Base-by-base conservation (phyloP, 352 stramenopile species). In the Phytophthora idaei region DNA sequence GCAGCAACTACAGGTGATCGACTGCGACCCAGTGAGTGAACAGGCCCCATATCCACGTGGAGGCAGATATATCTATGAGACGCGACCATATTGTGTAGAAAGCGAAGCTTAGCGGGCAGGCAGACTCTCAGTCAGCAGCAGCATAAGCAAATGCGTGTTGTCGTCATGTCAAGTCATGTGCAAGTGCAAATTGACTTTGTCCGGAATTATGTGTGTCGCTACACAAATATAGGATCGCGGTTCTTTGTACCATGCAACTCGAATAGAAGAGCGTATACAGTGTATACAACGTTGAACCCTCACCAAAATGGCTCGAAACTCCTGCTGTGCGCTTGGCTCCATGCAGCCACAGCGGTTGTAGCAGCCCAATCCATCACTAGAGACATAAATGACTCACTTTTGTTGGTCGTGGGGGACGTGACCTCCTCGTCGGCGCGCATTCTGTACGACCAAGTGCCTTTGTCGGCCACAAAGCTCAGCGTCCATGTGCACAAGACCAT, bases 321-420 rank as follows among this genome's bases (percentile, higher is more conserved):
- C 36, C 41, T 72, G 45, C 17, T 72, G 46, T 68, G 48, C 50
- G 42, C 42, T 37, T 62, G 49, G 37, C 17, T 74, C 15, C 37
- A 50, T 5, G 27, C 60, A 34, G n/a, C 28, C 14, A 42, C 32
- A 29, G 11, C 34, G 0, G 27, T 44, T 5, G 39, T 61, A 15
- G 15, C 21, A 14, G 12, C 34, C 10, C 34, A 49, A 47, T 17
- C 46, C 31, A 50, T 59, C 17, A 60, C 67, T 25, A 45, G 39
- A 48, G n/a, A 28, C 12, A 31, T 74, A 12, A 17, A 60, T 21
- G 61, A 74, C 28, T 46, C 69, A 3, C 62, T 89, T 46, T 46
- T 92, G 29, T 39, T 91, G 34, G 59, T 85, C 12, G 74, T 91
- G 29, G 83, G 83, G 17, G 67, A 85, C 37, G 83, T 92, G 36